Evolutionary conservation across 208 protist species (phyloP), one percentile per base, ranked within the genome.

Genomic region (Strigomonas galati): DNA sequence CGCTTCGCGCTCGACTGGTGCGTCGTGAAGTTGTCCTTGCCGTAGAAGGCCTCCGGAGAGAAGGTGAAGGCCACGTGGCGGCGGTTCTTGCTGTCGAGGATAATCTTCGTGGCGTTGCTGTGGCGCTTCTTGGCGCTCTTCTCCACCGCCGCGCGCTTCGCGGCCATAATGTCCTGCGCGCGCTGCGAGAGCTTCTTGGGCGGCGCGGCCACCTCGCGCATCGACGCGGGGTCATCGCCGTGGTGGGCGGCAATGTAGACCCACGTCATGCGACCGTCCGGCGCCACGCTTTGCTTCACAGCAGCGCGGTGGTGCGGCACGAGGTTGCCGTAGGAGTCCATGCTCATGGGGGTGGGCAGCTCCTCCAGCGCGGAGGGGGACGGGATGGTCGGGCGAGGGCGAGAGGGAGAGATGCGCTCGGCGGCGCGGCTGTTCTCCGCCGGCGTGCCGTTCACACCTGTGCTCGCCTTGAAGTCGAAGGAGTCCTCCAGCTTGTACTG

Each of bases 161-260:
- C 55, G 10, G 70, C 69, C 40, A 91, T 72, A 53, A 84, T 85
- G 53, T 82, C 75, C 69, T 91, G 76, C 51, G 81, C 84, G 10
- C 84, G 81, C 28, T 72, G 81, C 48, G 84, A 91, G 19, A 91
- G 76, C n/a, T 62, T 62, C 62, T 65, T 76, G 14, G 84, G 84
- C 27, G 84, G 84, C 0, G 79, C 70, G 2, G 69, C 54, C n/a
- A 91, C 74, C 55, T 84, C 80, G 26, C 71, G 73, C 49, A 69
- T 57, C n/a, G 56, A 31, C 23, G 56, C 43, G 21, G 19, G 31
- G 23, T 61, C 58, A 31, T 79, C 73, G 2, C 72, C 70, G 51
- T 59, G 63, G 21, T 71, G 74, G 15, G 79, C 67, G 32, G 65
- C 62, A 30, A 82, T 69, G 31, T 89, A 75, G 68, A 90, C 71